Evolutionary conservation across 345 rosid species (phyloP).

Genomic region (Salix udensis): DNA sequence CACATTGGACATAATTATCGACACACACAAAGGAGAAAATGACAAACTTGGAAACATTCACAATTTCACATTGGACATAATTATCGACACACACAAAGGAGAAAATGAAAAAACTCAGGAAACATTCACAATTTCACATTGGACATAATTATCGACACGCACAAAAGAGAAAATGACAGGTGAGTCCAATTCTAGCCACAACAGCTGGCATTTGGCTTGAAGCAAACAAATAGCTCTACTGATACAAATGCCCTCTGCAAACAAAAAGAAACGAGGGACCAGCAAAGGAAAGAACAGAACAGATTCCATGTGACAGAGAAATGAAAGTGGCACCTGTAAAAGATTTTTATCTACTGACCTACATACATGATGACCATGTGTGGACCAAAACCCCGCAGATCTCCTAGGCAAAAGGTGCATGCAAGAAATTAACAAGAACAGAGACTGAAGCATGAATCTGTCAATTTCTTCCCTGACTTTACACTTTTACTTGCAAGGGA

Average conservation of each 20-base stretch:
- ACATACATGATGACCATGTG: neutral
- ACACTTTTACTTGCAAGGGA: neutral
- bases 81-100: too few species aligned
- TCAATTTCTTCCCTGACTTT: neutral
- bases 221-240: neutral
- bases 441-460: neutral
- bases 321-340: constrained; percentile 3
- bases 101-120: neutral
- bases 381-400: neutral
- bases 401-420: constrained; percentile 2
- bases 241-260: neutral
- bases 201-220: neutral
- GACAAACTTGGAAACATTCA: neutral
- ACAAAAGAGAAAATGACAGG: neutral
- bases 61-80: neutral
- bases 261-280: neutral
- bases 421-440: constrained; percentile 3
- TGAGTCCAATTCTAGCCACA: neutral
- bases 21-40: too few species aligned
- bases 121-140: neutral
- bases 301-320: neutral
- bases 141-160: neutral
- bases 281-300: neutral
- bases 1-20: neutral
- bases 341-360: neutral